Evolutionary conservation across 352 stramenopile genomes (phyloP).

Genomic region (Phytophthora pisi): DNA sequence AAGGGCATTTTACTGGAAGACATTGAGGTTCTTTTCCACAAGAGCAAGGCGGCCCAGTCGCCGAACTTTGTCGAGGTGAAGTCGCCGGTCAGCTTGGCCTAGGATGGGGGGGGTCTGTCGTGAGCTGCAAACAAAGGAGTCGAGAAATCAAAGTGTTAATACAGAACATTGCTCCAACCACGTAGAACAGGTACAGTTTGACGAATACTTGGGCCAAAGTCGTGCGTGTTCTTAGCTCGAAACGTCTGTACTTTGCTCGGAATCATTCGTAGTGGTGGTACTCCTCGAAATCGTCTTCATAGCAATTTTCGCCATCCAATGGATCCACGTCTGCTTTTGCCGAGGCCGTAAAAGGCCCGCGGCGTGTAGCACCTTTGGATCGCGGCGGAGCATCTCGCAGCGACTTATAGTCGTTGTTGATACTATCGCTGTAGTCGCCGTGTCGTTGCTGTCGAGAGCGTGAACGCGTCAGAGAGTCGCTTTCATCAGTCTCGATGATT

Average conservation of each 20-base stretch:
- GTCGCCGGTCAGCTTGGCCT: constrained; percentile 14
- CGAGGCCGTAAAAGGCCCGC: constrained; percentile 13
- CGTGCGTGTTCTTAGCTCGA: constrained; percentile 9
- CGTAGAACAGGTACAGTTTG: not conserved
- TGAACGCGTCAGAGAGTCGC: constrained; percentile 11
- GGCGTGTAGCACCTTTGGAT: constrained; percentile 20
- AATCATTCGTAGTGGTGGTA: constrained; percentile 34
- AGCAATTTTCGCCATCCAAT: constrained; percentile 59
- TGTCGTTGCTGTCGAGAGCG: constrained; percentile 6
- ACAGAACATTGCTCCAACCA: not conserved
- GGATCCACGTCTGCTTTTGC: constrained; percentile 37
- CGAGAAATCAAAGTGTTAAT: not conserved
- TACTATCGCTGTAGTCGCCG: constrained; percentile 4
- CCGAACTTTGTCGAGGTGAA: constrained; percentile 38
- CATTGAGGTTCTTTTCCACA: constrained; percentile 50
- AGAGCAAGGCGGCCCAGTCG: constrained; percentile 27
- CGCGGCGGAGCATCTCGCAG: constrained; percentile 2
- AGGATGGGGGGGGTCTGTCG: not conserved
- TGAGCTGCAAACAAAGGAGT: not conserved
- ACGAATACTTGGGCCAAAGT: not conserved
- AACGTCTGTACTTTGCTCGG: not conserved
- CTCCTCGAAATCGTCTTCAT: constrained; percentile 87
- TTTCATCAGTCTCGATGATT: constrained; percentile 75
- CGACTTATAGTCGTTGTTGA: constrained; percentile 20
- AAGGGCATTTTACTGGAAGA: constrained; percentile 53